Evolutionary conservation across 257 asterid genomes (phyloP), one percentile per base, ranked within the genome.

Genomic region (Solanum tacnaense): DNA sequence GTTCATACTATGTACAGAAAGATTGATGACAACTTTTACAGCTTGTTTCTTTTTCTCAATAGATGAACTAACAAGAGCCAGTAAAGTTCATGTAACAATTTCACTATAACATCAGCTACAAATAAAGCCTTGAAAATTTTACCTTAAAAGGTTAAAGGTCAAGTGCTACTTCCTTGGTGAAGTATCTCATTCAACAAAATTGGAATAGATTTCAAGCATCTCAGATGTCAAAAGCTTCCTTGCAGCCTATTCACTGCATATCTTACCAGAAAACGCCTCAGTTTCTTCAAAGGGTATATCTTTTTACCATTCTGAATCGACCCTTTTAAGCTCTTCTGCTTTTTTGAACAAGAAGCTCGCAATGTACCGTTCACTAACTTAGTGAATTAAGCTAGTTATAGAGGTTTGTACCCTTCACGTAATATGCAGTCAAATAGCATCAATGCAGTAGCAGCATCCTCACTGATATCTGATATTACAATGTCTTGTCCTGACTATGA

Each of bases 401-500:
- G 13, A 41, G 62, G 20, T 78, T 13, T 39, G 23, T 25, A 13
- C 27, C 85, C 39, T 81, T 18, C 6, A 10, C 3, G 6, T 81
- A 46, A 46, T 81, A 44, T 79, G 65, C 15, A 79, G 38, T 27
- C 85, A 81, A 81, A 81, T 18, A 44, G 67, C 68, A 4, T 79
- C 38, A 25, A 78, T 44, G 56, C 4, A 39, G 60, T 25, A 81
- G 85, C 39, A 81, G 9, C 38, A 9, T 79, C 84, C 65, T 44
- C 85, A 81, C 0, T 25, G 18, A 46, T 81, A 81, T 46, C 60
- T 32, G 75, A 39, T 32, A 87, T 94, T 92, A 93, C 39, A 89
- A 88, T 68, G 91, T 52, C 73, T 91, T 92, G 83, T 93, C 93
- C 86, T 91, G 89, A 67, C 88, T 89, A 52, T 41, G 93, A 52